Conservation (phyloP, 495 filamentous ascomycete species). For the Apiosordaria backusii region DNA sequence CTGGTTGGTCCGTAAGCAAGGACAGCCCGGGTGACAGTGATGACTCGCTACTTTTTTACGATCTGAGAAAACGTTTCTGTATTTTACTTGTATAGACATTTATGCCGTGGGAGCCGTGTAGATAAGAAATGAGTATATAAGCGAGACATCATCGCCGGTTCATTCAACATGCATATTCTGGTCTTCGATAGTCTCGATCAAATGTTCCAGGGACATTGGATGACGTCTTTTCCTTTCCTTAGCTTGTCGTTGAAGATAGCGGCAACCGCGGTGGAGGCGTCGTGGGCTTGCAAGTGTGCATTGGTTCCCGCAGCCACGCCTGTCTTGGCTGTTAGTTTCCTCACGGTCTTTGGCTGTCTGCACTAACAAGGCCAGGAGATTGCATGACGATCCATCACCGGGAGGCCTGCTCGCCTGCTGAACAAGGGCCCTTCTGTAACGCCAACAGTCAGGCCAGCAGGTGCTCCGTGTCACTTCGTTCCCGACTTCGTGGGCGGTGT, state of each 20-base stretch:
- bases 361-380: conserved; percentile 1
- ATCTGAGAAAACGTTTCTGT: background rate
- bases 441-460: background rate
- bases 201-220: background rate
- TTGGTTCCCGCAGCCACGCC: background rate
- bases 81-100: background rate
- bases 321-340: background rate
- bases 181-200: background rate
- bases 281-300: background rate
- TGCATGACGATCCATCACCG: conserved; percentile 1
- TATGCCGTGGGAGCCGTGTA: background rate
- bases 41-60: conserved; percentile 5
- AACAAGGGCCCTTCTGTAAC: background rate
- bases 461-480: background rate
- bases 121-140: background rate
- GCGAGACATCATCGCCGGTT: background rate
- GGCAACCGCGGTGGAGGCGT: conserved; percentile 1
- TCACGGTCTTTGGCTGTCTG: background rate
- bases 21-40: conserved; percentile 1
- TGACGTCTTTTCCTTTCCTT: background rate
- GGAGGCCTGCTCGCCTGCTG: background rate
- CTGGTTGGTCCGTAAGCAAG: background rate
- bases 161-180: background rate
- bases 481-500: no score
- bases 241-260: background rate